These are phyloP conservation scores for Candida vartiovaarae DNA, from an alignment of 805 yeast genomes.

Conservation along the genomic window DNA sequence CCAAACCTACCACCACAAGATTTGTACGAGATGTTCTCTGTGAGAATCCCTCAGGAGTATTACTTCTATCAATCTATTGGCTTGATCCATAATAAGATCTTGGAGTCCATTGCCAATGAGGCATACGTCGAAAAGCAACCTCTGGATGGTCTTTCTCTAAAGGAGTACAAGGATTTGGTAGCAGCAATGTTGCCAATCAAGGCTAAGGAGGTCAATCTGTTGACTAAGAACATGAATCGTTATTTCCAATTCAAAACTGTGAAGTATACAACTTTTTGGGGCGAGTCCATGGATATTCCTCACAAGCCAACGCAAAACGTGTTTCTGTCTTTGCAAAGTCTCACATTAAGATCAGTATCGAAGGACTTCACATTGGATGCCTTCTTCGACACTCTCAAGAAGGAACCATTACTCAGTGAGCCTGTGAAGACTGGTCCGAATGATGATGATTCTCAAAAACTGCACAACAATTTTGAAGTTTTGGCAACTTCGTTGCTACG, in stretches of 20 bases:
- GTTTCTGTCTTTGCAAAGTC: conserved; percentile 5
- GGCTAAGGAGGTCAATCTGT: conserved; percentile 55
- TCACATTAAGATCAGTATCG: conserved; percentile 27
- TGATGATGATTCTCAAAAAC: conserved; percentile 13
- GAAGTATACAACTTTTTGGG: conserved; percentile 25
- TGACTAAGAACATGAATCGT: conserved; percentile 70
- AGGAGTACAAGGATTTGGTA: conserved; percentile 52
- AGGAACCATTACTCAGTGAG: conserved; percentile 19
- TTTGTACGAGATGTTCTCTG: conserved; percentile 74
- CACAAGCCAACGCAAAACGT: conserved; percentile 1
- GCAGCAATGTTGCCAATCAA: conserved; percentile 39
- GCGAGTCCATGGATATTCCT: conserved; percentile 1
- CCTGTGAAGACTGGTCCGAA: conserved; percentile 9
- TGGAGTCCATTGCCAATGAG: conserved; percentile 64
- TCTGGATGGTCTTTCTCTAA: conserved; percentile 52
- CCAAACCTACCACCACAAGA: conserved; percentile 50
- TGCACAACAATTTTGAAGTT: conserved; percentile 44
- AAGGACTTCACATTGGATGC: conserved; percentile 24
- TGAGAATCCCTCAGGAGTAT: conserved; percentile 79
- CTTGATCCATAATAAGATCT: conserved; percentile 51
- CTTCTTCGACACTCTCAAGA: conserved; percentile 20
- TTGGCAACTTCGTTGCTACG: conserved; percentile 51
- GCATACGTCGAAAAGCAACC: conserved; percentile 56
- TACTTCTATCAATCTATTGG: conserved; percentile 80
- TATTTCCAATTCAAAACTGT: conserved; percentile 75